These are phyloP conservation scores for Talaromyces thailandensis DNA, from an alignment of 495 filamentous ascomycete species.

Conservation along the genomic window DNA sequence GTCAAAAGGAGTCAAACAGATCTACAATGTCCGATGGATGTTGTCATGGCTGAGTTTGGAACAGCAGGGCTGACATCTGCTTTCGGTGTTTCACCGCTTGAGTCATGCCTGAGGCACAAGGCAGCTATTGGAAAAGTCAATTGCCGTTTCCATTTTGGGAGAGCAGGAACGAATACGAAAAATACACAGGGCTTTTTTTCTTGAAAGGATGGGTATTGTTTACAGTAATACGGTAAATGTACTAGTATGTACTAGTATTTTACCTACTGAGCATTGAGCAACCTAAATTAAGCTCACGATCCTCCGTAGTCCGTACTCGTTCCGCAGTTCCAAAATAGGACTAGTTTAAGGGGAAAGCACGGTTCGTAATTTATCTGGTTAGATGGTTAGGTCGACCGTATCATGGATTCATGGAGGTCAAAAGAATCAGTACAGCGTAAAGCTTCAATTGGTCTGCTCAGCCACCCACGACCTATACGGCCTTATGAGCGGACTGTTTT, in stretches of 20 bases:
- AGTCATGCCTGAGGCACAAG: neutral
- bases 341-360: neutral
- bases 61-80: too few species aligned
- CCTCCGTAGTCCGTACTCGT: neutral
- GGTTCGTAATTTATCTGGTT: neutral
- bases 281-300: neutral
- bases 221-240: neutral
- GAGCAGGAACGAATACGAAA: neutral
- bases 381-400: too few species aligned
- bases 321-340: neutral
- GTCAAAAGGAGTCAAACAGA: neutral
- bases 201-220: too few species aligned
- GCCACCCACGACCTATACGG: neutral
- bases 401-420: too few species aligned
- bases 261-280: neutral
- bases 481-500: neutral
- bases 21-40: neutral
- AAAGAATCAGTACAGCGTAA: too few species aligned
- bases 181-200: too few species aligned
- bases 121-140: neutral
- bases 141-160: neutral
- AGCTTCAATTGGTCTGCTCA: neutral
- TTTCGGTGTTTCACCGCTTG: neutral
- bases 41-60: neutral
- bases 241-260: neutral